A percentile compares a stretch with the other conserved stretches of the same genome.
Evolutionary conservation across 352 stramenopile genomes (phyloP).

Genomic region (Phytophthora pinifolia): DNA sequence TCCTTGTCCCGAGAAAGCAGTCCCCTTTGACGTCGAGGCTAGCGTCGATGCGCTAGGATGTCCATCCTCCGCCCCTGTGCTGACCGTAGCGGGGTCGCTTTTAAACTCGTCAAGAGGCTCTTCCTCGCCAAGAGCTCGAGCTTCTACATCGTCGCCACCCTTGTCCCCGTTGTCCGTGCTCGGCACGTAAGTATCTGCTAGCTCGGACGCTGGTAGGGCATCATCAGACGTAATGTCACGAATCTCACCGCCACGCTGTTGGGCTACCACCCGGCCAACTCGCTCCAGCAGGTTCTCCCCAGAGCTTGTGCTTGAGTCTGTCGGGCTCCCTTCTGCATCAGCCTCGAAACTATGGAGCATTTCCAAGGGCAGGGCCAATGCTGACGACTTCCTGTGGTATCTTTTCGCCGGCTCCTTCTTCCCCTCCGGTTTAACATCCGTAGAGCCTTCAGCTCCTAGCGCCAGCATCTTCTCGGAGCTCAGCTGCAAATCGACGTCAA

Average conservation of each 20-base stretch:
- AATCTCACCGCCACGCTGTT: slow-evolving; percentile 77
- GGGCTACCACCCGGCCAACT: slow-evolving; percentile 70
- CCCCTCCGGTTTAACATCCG: background rate
- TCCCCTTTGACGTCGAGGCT: slow-evolving; percentile 15
- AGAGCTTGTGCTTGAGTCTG: slow-evolving; percentile 21
- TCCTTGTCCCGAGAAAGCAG: slow-evolving; percentile 25
- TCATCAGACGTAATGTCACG: slow-evolving; percentile 74
- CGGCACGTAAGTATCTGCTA: slow-evolving; percentile 29
- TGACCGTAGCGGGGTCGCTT: background rate
- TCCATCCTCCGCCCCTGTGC: slow-evolving; percentile 3
- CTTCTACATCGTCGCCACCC: slow-evolving; percentile 9
- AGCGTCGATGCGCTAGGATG: slow-evolving; percentile 6
- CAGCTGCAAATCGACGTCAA: slow-evolving; percentile 51
- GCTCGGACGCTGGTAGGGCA: slow-evolving; percentile 19
- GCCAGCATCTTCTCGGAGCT: slow-evolving; percentile 23
- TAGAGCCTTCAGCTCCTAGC: slow-evolving; percentile 3
- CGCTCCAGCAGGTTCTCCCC: slow-evolving; percentile 56
- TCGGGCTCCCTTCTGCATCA: slow-evolving; percentile 27
- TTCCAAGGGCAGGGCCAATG: slow-evolving; percentile 38
- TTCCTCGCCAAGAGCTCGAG: slow-evolving; percentile 11
- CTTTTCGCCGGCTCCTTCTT: slow-evolving; percentile 1
- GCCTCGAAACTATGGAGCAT: slow-evolving; percentile 41
- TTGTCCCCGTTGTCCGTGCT: slow-evolving; percentile 24
- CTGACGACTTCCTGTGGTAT: slow-evolving; percentile 16
- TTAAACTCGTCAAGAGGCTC: slow-evolving; percentile 32